Base-by-base conservation (phyloP, 257 asterid genomes). In the Leonotis leonurus region DNA sequence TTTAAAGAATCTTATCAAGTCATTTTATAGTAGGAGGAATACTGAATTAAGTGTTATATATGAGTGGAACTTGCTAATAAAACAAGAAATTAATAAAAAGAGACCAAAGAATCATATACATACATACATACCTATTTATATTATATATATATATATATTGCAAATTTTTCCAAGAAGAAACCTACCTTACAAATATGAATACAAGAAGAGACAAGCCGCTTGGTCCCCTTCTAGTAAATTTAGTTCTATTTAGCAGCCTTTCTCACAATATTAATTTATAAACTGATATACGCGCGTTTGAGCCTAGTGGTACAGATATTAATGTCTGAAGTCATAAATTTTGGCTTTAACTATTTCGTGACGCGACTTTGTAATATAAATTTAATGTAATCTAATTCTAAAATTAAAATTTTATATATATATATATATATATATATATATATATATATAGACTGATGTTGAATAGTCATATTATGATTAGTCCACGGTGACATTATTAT, bases 191-290 rank as follows among this genome's bases (percentile, higher is more conserved):
- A 44, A 62, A 54, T 51, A 70, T 59, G 64, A 65, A 71, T 14
- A 50, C 50, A 50, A 59, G 44, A 41, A 48, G 67, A 68, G 51
- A 55, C 49, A 54, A 48, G 60, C 39, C 21, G 8, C 40, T 21
- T 48, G 53, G 55, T 40, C 68, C 78, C 44, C 73, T 49, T 56
- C 44, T 6, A 41, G 32, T 39, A 13, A 20, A 24, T 16, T n/a
- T n/a, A 3, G 39, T 18, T 9, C 51, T 45, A 32, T 72, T 18
- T 30, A 21, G 53, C 68, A 32, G 30, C 60, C 48, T 60, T 53
- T 69, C n/a, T 44, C 64, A 53, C 36, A 57, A n/a, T n/a, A n/a
- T n/a, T n/a, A n/a, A n/a, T n/a, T n/a, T n/a, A n/a, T n/a, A n/a
- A n/a, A n/a, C n/a, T n/a, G n/a, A n/a, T n/a, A n/a, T n/a, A n/a